phyloP scores from a whole-genome alignment of 768 basidiomycete species.

The Mycena kentingensis region DNA sequence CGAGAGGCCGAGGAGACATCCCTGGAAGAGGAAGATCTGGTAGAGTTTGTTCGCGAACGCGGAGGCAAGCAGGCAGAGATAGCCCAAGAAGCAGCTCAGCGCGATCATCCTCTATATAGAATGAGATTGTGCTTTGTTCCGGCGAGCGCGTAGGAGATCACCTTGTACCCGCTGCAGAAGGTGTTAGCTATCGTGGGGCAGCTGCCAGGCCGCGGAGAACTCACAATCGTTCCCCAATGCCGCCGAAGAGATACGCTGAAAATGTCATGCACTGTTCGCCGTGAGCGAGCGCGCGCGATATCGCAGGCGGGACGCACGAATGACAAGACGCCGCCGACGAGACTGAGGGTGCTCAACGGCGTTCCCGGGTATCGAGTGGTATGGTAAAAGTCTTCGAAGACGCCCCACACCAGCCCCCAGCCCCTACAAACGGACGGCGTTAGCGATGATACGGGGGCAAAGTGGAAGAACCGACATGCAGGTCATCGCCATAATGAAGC shows the following conservation, averaged over 20 bases:
- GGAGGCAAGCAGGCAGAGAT: slow-evolving; percentile 31
- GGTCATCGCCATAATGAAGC: slow-evolving; percentile 31
- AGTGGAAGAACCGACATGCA: slow-evolving; percentile 26
- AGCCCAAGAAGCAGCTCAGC: slow-evolving; percentile 28
- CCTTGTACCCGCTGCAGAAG: slow-evolving; percentile 25
- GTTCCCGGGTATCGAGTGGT: slow-evolving; percentile 24
- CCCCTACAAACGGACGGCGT: slow-evolving; percentile 9
- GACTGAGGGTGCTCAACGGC: slow-evolving; percentile 21
- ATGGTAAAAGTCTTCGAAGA: slow-evolving; percentile 35
- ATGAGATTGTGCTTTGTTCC: neutral
- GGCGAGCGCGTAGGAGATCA: neutral
- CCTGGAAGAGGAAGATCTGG: slow-evolving; percentile 36
- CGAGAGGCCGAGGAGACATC: slow-evolving; percentile 21
- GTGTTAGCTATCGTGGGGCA: neutral
- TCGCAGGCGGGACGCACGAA: slow-evolving; percentile 17
- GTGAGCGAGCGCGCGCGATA: neutral
- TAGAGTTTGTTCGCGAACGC: slow-evolving; percentile 34
- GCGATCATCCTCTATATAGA: slow-evolving; percentile 31
- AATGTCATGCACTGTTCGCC: slow-evolving; percentile 28
- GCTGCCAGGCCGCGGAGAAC: too few species aligned
- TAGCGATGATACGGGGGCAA: neutral
- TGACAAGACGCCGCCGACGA: slow-evolving; percentile 28
- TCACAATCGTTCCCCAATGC: slow-evolving; percentile 35
- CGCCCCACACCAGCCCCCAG: slow-evolving; percentile 32
- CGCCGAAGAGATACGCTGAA: slow-evolving; percentile 31